phyloP scores from a whole-genome alignment of 805 yeast species.

The Hanseniaspora valbyensis region DNA sequence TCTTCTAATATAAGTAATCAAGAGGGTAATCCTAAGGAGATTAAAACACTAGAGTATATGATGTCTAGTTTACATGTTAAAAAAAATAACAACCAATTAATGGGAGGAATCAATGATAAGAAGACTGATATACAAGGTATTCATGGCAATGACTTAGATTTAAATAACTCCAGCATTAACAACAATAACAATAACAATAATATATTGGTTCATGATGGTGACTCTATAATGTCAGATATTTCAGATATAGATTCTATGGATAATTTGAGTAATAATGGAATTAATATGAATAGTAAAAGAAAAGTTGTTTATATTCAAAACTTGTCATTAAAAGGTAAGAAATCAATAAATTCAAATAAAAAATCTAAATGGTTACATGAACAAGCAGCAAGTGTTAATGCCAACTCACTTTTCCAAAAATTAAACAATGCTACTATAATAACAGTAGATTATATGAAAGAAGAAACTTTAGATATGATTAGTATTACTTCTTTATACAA shows the following conservation, averaged over 20 bases:
- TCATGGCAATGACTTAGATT: no score
- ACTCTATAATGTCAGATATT: constrained; percentile 16
- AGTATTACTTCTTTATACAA: constrained; percentile 62
- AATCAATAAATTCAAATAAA: constrained; percentile 41
- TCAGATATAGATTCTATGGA: constrained; percentile 22
- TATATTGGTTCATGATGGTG: neutral
- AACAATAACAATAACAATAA: neutral
- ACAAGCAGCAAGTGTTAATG: constrained; percentile 56
- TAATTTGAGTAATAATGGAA: constrained; percentile 20
- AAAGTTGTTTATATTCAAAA: constrained; percentile 60
- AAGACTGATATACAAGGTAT: no score
- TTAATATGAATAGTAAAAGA: constrained; percentile 31
- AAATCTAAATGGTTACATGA: constrained; percentile 69
- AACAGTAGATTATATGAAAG: constrained; percentile 63
- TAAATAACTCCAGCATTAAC: no score
- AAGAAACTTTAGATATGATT: constrained; percentile 77
- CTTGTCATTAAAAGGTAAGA: constrained; percentile 69
- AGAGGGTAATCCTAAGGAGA: neutral
- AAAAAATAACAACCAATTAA: neutral
- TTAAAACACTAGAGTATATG: constrained; percentile 7
- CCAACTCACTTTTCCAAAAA: constrained; percentile 41
- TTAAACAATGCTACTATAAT: constrained; percentile 61
- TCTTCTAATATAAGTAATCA: neutral
- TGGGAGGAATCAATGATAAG: neutral
- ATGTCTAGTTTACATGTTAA: constrained; percentile 7